Evolutionary conservation across 495 filamentous ascomycete species (phyloP), one percentile per base, ranked within the genome.

Genomic region (Podospora tetraspora): DNA sequence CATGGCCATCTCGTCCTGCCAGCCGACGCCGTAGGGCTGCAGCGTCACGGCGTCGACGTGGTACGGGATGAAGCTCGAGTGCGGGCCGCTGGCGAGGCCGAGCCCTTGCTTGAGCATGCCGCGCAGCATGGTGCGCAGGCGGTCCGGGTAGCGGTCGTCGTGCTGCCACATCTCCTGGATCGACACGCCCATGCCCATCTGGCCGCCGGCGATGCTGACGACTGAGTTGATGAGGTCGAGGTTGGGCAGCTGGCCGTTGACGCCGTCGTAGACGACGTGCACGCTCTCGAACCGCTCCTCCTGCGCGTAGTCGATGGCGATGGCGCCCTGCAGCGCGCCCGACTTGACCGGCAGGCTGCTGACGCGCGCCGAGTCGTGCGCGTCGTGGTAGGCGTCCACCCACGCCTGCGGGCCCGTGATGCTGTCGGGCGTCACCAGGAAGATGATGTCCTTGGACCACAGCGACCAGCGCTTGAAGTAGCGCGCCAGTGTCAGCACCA

Each of bases 391-490:
- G 3, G 96, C 96, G 72, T 97, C 93, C 25, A 97, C 91, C 95
- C 96, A 99, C 29, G 95, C 95, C 79, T 99, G 93, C 6, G 93
- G 92, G 3, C 94, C 95, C 21, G 92, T 89, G 65, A 88, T 90
- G 74, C 93, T 96, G 79, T 99, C 95, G 1, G 90, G 86, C 1
- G 95, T 88, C 62, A 98, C 85, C 9, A 99, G 78, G 78, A 99
- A 89, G 60, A 99, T 95, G 71, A 99, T 97, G 72, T 99, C 95
- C 79, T 99, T 99, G 52, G 93, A 97, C 95, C 95, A 99, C 12
- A 99, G 82, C 27, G 92, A 97, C 95, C 95, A 99, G 69, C 93
- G 84, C 77, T 95, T 97, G 81, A 99, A 97, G 79, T 99, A 99
- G 72, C 95, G 85, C 13, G 93, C 92, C 68, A 99, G 79, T 0